A percentile compares a stretch with the other conserved stretches of the same genome.
Conservation (phyloP, 2,329 filamentous ascomycete species). For the Ploettnerulaceae sp. region DNA sequence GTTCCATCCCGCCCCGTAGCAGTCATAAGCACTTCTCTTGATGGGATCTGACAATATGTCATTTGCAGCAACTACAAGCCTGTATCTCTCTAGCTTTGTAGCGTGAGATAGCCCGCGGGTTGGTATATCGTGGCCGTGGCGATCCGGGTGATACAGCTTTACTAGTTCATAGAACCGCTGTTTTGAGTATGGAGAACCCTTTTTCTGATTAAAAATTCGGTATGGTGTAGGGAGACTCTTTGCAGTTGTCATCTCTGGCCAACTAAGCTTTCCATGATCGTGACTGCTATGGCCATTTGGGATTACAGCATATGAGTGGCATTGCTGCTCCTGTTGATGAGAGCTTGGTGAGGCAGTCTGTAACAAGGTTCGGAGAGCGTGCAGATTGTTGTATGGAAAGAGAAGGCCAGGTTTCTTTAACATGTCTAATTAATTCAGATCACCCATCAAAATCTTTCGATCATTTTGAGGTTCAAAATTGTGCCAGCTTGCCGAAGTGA, state of each 20-base stretch:
- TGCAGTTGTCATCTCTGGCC: constrained; percentile 32
- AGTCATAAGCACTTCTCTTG: constrained; percentile 78
- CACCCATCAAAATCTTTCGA: too few relatives aligned
- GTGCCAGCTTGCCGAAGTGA: too few relatives aligned
- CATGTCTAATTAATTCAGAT: too few relatives aligned
- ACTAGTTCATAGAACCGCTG: constrained; percentile 82
- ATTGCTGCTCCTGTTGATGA: constrained; percentile 24
- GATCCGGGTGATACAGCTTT: constrained; percentile 93
- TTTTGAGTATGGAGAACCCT: constrained; percentile 71
- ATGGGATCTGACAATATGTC: constrained; percentile 76
- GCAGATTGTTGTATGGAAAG: too few relatives aligned
- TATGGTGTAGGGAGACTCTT: constrained; percentile 62
- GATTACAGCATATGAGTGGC: constrained; percentile 36
- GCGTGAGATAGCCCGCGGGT: constrained; percentile 49
- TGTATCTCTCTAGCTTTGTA: constrained; percentile 77
- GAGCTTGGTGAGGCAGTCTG: too few relatives aligned
- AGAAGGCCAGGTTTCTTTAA: too few relatives aligned
- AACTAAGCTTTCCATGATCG: constrained; percentile 30
- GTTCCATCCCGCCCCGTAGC: constrained; percentile 75
- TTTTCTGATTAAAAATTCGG: constrained; percentile 67
- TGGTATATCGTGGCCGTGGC: constrained; percentile 38
- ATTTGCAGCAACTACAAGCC: constrained; percentile 82
- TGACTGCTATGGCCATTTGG: constrained; percentile 36
- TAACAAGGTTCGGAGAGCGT: too few relatives aligned
- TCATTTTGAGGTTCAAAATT: too few relatives aligned